These are phyloP conservation scores for Colletotrichum godetiae DNA, from an alignment of 2,329 filamentous ascomycete species.

Conservation along the genomic window DNA sequence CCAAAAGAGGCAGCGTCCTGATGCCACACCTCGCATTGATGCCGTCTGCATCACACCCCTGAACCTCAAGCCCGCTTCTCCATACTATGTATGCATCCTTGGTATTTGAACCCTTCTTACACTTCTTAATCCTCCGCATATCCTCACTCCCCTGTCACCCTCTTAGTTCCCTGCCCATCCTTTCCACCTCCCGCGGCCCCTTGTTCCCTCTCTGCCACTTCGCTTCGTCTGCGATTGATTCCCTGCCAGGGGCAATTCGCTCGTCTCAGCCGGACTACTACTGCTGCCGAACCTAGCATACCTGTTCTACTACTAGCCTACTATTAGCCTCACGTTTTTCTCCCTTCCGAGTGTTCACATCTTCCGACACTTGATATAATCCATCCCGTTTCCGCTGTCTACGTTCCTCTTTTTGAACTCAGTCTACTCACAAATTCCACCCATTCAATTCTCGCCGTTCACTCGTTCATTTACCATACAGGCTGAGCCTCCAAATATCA, in stretches of 20 bases:
- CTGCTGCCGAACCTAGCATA: neutral
- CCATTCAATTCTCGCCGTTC: conserved; percentile 41
- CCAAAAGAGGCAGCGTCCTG: conserved; percentile 22
- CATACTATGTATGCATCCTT: neutral
- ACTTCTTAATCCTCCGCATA: conserved; percentile 1
- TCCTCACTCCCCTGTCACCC: neutral
- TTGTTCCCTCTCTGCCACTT: conserved; percentile 19
- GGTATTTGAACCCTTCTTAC: neutral
- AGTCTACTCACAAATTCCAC: conserved; percentile 39
- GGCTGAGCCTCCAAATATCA: conserved; percentile 45
- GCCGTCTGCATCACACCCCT: conserved; percentile 27
- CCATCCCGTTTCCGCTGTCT: conserved; percentile 1
- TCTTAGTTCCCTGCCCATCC: conserved; percentile 1
- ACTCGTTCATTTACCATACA: conserved; percentile 36
- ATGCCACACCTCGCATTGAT: conserved; percentile 30
- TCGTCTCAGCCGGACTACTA: neutral
- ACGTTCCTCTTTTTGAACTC: neutral
- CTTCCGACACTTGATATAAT: conserved; percentile 11
- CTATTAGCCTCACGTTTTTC: neutral
- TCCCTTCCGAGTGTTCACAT: neutral
- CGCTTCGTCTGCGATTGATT: conserved; percentile 30
- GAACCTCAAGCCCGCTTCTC: conserved; percentile 17
- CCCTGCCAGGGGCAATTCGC: conserved; percentile 12
- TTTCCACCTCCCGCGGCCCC: conserved; percentile 1
- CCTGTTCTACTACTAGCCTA: neutral